Base-by-base conservation (phyloP, 2,329 filamentous ascomycete species). In the Stagonosporopsis cucurbitacearum region DNA sequence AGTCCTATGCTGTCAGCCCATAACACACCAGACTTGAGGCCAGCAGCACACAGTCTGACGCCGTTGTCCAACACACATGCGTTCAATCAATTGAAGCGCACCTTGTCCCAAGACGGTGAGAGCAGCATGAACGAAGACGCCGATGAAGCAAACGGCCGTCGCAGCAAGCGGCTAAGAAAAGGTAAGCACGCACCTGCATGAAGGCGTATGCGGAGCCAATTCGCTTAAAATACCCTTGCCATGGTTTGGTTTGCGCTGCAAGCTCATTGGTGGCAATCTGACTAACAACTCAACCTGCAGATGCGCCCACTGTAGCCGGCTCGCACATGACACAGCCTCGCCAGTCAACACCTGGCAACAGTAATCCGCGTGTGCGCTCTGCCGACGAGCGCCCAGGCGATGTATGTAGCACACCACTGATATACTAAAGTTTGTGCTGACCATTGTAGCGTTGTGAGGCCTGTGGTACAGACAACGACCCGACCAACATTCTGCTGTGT, bases 251-350 rank as follows among this genome's bases (percentile, higher is more conserved):
- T 41, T 19, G 35, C 13, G 28, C 23, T 30, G 35, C 17, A 5
- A 13, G 52, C 46, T 59, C 47, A 69, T 68, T 69, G 69, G 63
- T 53, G 50, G 44, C 36, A 44, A 58, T 17, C 39, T 48, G 60
- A 63, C 71, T 71, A 69, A 68, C 62, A 41, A 41, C 22, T 50
- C 54, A 40, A 50, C 61, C 64, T 79, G 75, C 66, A 77, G 81
- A 86, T 72, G 77, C 77, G 39, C 92, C 94, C 39, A 96, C 91
- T 30, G 92, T 99, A 64, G 92, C 92, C 62, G 95, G 95, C 50
- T 98, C 94, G 48, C 92, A 98, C 78, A 98, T 98, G 92, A 95
- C 91, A 58, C 86, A 94, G 69, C 92, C 96, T 71, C 90, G 94
- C 49, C 91, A 94, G 53, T 88, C 90, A 23, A 88, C 88, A 15